Evolutionary conservation across 768 basidiomycete genomes (phyloP).

Genomic region (Mycena filopes): DNA sequence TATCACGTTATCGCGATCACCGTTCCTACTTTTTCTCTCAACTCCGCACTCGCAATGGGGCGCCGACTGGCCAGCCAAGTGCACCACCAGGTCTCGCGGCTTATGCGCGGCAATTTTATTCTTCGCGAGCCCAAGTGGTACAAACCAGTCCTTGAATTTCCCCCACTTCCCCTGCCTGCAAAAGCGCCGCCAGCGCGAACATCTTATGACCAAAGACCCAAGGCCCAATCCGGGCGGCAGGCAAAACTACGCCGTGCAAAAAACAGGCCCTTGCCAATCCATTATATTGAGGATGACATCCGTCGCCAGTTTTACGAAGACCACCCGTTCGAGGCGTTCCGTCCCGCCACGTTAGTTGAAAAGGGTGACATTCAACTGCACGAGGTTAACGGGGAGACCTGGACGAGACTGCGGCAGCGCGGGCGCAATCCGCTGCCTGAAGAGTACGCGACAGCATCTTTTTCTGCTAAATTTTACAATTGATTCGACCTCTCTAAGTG

Average conservation of each 20-base stretch:
- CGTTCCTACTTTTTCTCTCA: not conserved
- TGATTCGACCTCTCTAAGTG: conserved; percentile 56
- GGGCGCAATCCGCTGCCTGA: conserved; percentile 87
- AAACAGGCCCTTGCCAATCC: conserved; percentile 66
- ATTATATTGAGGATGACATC: conserved; percentile 86
- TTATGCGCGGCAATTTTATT: conserved; percentile 74
- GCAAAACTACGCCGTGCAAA: conserved; percentile 51
- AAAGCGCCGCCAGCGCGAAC: conserved; percentile 72
- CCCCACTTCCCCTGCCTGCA: conserved; percentile 88
- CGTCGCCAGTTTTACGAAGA: conserved; percentile 94
- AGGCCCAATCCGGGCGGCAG: conserved; percentile 28
- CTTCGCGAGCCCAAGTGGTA: conserved; percentile 83
- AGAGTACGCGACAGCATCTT: conserved; percentile 71
- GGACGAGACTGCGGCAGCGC: conserved; percentile 85
- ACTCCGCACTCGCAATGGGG: conserved; percentile 59
- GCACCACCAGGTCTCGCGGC: conserved; percentile 85
- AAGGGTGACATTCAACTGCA: conserved; percentile 66
- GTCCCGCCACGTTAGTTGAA: conserved; percentile 83
- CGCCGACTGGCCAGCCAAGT: conserved; percentile 88
- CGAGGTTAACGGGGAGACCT: conserved; percentile 66
- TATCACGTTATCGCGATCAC: conserved; percentile 4
- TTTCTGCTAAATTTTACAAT: conserved; percentile 26
- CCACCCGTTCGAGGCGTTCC: conserved; percentile 95
- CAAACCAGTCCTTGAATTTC: conserved; percentile 84
- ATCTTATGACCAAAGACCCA: conserved; percentile 58